Evolutionary conservation across 352 stramenopile species (phyloP), one percentile per base, ranked within the genome.

Genomic region (Plasmopara muralis): DNA sequence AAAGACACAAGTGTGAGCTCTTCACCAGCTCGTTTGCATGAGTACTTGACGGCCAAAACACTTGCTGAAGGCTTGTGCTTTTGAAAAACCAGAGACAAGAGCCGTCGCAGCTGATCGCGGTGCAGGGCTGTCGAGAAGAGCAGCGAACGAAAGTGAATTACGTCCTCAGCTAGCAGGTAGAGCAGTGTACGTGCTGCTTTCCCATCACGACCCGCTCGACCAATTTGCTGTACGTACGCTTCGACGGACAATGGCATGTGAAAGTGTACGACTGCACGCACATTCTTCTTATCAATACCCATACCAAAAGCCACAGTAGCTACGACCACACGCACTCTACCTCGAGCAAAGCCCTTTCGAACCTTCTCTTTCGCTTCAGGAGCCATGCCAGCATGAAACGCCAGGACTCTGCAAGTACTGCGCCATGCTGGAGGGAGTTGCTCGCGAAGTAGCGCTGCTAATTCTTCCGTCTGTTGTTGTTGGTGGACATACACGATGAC

Each of bases 271-370:
- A 99, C 97, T 57, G 96, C 98, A 5, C 84, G 78, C 18, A 99
- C 90, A 72, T 99, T 96, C 41, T 88, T 79, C 64, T 98, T 99
- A 75, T 99, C 95, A 50, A 99, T 99, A 47, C 97, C 97, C 80
- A 99, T 97, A 9, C 96, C 96, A 62, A 99, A 99, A 1, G 95
- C 96, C 53, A 99, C 91, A 9, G 96, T 99, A 5, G 96, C 96
- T 60, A 98, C 93, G 44, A 97, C 87, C 28, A 98, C 79, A 30
- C 80, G 77, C 18, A 93, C 75, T 45, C 78, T 64, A 6, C 95
- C 95, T 54, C 79, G 68, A 40, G 96, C 71, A 57, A 99, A 99
- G 15, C 79, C 73, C 13, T 55, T 71, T 0, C 78, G 79, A 41
- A 90, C 68, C 55, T 91, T 90, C 50, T 89, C 80, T 57, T 85